Evolutionary conservation across 305 asterid species (phyloP).

Genomic region (Fraxinus albicans): DNA sequence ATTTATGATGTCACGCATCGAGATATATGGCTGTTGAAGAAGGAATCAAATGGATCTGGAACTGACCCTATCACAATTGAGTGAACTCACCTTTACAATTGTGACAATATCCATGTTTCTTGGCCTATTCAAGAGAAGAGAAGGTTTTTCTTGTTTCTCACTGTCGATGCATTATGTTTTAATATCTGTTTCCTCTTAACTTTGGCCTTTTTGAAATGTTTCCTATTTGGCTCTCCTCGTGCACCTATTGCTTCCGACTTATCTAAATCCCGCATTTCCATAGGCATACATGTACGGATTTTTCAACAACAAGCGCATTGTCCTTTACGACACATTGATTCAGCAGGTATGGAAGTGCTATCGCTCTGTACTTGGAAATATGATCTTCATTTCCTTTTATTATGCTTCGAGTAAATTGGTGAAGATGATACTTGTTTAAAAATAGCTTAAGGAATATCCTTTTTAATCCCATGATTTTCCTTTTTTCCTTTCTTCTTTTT

Average conservation of each 20-base stretch:
- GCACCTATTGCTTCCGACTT: constrained; percentile 14
- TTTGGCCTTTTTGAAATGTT: not conserved
- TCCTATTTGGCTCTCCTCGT: constrained; percentile 2
- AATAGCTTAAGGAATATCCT: not conserved
- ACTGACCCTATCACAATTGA: not conserved
- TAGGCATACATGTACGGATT: constrained; percentile 99
- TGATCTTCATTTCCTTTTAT: not conserved
- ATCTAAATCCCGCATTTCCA: constrained; percentile 25
- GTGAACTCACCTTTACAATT: not conserved
- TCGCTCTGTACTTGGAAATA: not conserved
- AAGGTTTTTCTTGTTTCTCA: constrained; percentile 1
- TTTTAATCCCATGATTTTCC: not conserved
- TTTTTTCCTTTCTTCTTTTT: not conserved
- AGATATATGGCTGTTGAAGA: not conserved
- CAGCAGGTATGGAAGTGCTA: constrained; percentile 71
- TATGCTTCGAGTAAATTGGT: not conserved
- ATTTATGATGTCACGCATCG: not conserved
- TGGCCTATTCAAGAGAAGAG: constrained; percentile 7
- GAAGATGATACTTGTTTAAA: not conserved
- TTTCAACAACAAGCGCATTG: constrained; percentile 92
- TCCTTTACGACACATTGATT: constrained; percentile 91
- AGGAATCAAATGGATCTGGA: not conserved
- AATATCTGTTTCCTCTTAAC: not conserved
- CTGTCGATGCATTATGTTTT: constrained; percentile 4
- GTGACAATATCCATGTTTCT: not conserved